phyloP scores from a whole-genome alignment of 2,329 filamentous ascomycete species.

The Penicillium sp. region DNA sequence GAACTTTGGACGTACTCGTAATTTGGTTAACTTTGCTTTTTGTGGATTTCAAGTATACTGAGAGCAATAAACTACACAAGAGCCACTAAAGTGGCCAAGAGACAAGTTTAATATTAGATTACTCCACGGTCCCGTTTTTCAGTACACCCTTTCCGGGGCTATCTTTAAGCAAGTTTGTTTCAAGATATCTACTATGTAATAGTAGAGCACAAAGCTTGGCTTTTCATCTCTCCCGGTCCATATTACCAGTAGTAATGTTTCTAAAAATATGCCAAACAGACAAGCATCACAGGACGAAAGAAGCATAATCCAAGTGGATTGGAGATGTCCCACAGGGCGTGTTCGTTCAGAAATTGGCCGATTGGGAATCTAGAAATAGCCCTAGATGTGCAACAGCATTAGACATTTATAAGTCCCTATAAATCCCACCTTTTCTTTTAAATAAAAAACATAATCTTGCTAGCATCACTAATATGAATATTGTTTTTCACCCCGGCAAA shows the following conservation, averaged over 20 bases:
- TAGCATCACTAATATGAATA: slow-evolving; percentile 25
- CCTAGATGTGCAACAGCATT: background rate
- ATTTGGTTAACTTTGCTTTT: background rate
- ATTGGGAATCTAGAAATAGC: slow-evolving; percentile 15
- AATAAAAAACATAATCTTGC: background rate
- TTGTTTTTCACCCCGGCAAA: slow-evolving; percentile 30
- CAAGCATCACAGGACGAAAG: background rate
- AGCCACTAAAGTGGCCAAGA: background rate
- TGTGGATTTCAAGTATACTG: background rate
- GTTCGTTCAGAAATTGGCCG: slow-evolving; percentile 29
- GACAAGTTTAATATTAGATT: background rate
- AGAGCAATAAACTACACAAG: background rate
- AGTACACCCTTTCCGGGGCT: background rate
- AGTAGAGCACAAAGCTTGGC: background rate
- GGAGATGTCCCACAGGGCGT: slow-evolving; percentile 16
- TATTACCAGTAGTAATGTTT: background rate
- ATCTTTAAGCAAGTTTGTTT: background rate
- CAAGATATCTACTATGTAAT: background rate
- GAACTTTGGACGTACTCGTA: background rate
- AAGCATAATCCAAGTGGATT: slow-evolving; percentile 2
- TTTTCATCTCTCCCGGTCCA: background rate
- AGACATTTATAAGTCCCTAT: background rate
- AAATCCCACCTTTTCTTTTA: background rate
- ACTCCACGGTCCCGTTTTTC: background rate
- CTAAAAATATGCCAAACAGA: background rate